These are phyloP conservation scores for Plantago elongata DNA, from an alignment of 257 asterid genomes.

Conservation along the genomic window DNA sequence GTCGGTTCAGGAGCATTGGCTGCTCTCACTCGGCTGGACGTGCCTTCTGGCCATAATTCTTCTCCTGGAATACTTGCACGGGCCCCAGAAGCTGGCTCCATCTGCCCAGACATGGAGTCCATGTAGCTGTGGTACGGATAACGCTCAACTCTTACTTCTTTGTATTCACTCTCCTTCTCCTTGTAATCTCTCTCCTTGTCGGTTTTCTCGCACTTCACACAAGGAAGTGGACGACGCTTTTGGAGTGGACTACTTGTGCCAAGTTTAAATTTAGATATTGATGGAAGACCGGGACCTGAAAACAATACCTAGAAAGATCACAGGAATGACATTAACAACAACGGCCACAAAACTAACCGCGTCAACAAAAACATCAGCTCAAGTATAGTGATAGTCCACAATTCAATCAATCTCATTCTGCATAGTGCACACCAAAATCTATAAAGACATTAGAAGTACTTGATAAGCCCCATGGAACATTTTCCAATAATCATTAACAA, in stretches of 20 bases:
- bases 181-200: constrained; percentile 28
- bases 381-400: neutral
- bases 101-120: constrained; percentile 91
- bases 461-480: too few species aligned
- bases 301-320: constrained; percentile 31
- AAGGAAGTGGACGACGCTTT: constrained; percentile 33
- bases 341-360: neutral
- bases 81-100: constrained; percentile 97
- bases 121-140: constrained; percentile 67
- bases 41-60: constrained; percentile 96
- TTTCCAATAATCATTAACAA: too few species aligned
- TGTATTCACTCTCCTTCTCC: constrained; percentile 16
- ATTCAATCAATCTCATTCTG: too few species aligned
- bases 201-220: constrained; percentile 65
- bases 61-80: constrained; percentile 85
- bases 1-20: constrained; percentile 87
- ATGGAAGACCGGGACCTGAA: constrained; percentile 25
- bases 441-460: too few species aligned
- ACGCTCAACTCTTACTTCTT: constrained; percentile 65
- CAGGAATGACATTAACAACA: constrained; percentile 8
- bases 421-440: too few species aligned
- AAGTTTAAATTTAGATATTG: constrained; percentile 24
- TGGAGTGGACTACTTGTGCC: constrained; percentile 19
- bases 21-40: constrained; percentile 70
- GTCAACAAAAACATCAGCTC: neutral